These are phyloP conservation scores for Moringa oleifera DNA, from an alignment of 345 rosid species.

Conservation along the genomic window DNA sequence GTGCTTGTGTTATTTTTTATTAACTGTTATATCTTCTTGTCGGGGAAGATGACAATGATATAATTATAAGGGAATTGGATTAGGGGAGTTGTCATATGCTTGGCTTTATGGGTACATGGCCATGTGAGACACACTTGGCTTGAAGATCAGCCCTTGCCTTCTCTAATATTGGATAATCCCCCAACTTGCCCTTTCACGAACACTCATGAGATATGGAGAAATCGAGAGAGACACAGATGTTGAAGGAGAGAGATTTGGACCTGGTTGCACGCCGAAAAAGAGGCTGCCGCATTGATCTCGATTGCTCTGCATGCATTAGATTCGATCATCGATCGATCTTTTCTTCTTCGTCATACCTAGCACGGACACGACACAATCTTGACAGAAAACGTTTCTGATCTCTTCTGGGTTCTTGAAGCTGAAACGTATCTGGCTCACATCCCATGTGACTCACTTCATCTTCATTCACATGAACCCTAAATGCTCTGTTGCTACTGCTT, in stretches of 20 bases:
- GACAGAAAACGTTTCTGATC: not conserved
- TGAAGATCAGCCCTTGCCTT: too few relatives aligned
- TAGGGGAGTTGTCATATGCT: slow-evolving; percentile 26
- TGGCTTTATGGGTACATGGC: slow-evolving; percentile 27
- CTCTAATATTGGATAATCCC: too few relatives aligned
- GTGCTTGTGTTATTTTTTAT: too few relatives aligned
- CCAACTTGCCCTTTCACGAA: too few relatives aligned
- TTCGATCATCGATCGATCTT: not conserved
- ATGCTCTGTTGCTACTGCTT: too few relatives aligned
- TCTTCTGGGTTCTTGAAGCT: not conserved
- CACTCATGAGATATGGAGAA: too few relatives aligned
- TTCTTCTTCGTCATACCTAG: not conserved
- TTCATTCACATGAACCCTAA: slow-evolving; percentile 13
- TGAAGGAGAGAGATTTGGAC: slow-evolving; percentile 1
- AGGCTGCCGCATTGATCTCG: slow-evolving; percentile 16
- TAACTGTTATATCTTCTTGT: too few relatives aligned
- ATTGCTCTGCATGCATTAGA: slow-evolving; percentile 1
- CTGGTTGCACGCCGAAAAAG: slow-evolving; percentile 26
- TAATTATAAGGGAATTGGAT: slow-evolving; percentile 11
- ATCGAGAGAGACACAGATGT: too few relatives aligned
- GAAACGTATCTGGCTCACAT: slow-evolving; percentile 14
- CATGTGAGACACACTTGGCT: slow-evolving; percentile 33
- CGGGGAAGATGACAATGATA: too few relatives aligned
- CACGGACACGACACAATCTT: not conserved
- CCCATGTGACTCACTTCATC: slow-evolving; percentile 10